Conservation (phyloP, 208 protist genomes). For the Naegleria fowleri region DNA sequence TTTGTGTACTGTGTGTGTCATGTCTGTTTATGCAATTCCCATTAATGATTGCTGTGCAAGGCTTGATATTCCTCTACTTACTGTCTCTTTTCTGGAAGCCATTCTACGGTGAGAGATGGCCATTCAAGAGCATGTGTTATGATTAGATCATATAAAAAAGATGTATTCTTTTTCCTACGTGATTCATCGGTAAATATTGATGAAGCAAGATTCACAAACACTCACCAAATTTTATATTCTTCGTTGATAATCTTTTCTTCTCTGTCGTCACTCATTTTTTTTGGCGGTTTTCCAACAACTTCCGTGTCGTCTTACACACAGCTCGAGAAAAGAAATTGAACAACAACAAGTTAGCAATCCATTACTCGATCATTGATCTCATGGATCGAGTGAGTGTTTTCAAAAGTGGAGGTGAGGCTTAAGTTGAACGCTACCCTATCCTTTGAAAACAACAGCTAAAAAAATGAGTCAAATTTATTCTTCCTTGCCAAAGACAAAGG, state of each 20-base stretch:
- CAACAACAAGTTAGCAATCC: too few relatives aligned
- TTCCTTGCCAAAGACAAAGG: background rate
- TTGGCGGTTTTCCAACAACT: background rate
- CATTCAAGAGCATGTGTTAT: constrained; percentile 77
- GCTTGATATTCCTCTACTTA: background rate
- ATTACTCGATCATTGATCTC: too few relatives aligned
- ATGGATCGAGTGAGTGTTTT: too few relatives aligned
- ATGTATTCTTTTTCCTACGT: constrained; percentile 73
- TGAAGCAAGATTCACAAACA: background rate
- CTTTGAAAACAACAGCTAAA: too few relatives aligned
- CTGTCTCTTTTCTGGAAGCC: constrained; percentile 56
- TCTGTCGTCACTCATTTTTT: background rate
- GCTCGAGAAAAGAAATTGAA: too few relatives aligned
- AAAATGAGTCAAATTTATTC: constrained; percentile 2
- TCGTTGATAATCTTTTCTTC: constrained; percentile 56
- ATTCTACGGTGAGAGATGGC: constrained; percentile 73
- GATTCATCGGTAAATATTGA: background rate
- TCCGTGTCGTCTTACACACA: too few relatives aligned
- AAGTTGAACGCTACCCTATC: too few relatives aligned
- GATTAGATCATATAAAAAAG: constrained; percentile 79
- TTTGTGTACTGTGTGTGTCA: constrained; percentile 36
- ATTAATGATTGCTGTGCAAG: background rate
- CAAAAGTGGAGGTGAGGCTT: too few relatives aligned
- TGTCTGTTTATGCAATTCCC: background rate
- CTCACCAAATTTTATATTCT: constrained; percentile 73